These are phyloP conservation scores for Collybia mongolica DNA, from an alignment of 768 basidiomycete species.

Conservation along the genomic window DNA sequence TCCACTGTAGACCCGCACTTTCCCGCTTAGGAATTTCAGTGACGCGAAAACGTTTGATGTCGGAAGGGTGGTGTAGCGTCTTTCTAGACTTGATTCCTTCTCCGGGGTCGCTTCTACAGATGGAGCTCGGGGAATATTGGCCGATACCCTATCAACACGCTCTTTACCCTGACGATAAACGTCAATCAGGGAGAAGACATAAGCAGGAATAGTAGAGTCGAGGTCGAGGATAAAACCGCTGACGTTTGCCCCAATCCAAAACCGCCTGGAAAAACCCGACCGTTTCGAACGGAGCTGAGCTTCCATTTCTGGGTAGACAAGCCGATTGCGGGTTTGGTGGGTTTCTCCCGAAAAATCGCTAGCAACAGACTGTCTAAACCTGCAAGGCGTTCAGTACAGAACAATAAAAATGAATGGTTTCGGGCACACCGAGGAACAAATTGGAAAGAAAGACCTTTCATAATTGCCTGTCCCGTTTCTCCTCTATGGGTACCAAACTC, in stretches of 20 bases:
- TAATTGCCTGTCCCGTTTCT: conserved; percentile 73
- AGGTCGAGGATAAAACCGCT: conserved; percentile 85
- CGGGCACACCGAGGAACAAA: conserved; percentile 70
- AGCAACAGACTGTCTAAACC: conserved; percentile 75
- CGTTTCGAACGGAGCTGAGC: conserved; percentile 65
- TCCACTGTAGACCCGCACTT: conserved; percentile 69
- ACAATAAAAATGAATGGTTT: conserved; percentile 2
- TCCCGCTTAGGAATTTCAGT: conserved; percentile 81
- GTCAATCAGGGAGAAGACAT: conserved; percentile 78
- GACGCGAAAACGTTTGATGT: conserved; percentile 64
- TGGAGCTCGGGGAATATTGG: conserved; percentile 48
- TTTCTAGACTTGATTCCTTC: conserved; percentile 19
- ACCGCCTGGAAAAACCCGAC: conserved; percentile 44
- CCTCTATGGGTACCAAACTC: conserved; percentile 71
- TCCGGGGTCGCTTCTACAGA: conserved; percentile 11
- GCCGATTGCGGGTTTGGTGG: conserved; percentile 68
- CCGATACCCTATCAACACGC: conserved; percentile 65
- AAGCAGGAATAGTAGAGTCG: conserved; percentile 77
- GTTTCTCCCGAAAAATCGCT: conserved; percentile 69
- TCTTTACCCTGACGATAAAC: conserved; percentile 84
- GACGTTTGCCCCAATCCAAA: conserved; percentile 68
- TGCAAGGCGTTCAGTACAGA: conserved; percentile 27
- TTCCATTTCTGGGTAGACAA: conserved; percentile 80
- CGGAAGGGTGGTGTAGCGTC: conserved; percentile 36
- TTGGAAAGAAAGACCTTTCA: conserved; percentile 78